Conservation (phyloP, 2,329 filamentous ascomycete species). For the Hypocrella siamensis region DNA sequence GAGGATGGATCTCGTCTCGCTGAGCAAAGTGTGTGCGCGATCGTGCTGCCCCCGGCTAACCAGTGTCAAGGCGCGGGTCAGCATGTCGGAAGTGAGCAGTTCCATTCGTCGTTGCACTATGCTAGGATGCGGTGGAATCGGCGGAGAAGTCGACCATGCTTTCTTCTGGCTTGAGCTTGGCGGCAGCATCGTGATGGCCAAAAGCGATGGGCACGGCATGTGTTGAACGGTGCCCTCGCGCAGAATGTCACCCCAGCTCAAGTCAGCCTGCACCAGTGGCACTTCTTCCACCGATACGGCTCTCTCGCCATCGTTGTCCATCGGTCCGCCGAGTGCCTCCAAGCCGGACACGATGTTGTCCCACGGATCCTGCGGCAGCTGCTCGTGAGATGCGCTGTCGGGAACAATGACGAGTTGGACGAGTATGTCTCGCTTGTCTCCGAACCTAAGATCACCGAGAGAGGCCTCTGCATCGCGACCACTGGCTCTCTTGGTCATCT, state of each 20-base stretch:
- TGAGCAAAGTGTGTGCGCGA: constrained; percentile 77
- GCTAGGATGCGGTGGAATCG: constrained; percentile 86
- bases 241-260: constrained; percentile 85
- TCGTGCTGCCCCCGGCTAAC: constrained; percentile 88
- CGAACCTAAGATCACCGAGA: constrained; percentile 82
- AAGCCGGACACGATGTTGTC: constrained; percentile 92
- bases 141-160: constrained; percentile 50
- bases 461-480: constrained; percentile 88
- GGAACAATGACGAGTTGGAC: constrained; percentile 88
- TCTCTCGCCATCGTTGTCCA: constrained; percentile 75
- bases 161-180: constrained; percentile 46
- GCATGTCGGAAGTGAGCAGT: constrained; percentile 92
- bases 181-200: constrained; percentile 93
- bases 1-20: constrained; percentile 85
- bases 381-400: constrained; percentile 68
- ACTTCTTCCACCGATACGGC: constrained; percentile 83
- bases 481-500: constrained; percentile 91
- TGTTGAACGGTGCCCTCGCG: constrained; percentile 77
- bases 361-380: constrained; percentile 86
- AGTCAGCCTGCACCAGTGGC: constrained; percentile 84
- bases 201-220: constrained; percentile 72
- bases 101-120: constrained; percentile 98
- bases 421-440: constrained; percentile 84
- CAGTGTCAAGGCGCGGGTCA: constrained; percentile 78
- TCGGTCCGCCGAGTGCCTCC: constrained; percentile 76